phyloP scores from a whole-genome alignment of 2,329 filamentous ascomycete genomes.

The Xylariaceae sp. region DNA sequence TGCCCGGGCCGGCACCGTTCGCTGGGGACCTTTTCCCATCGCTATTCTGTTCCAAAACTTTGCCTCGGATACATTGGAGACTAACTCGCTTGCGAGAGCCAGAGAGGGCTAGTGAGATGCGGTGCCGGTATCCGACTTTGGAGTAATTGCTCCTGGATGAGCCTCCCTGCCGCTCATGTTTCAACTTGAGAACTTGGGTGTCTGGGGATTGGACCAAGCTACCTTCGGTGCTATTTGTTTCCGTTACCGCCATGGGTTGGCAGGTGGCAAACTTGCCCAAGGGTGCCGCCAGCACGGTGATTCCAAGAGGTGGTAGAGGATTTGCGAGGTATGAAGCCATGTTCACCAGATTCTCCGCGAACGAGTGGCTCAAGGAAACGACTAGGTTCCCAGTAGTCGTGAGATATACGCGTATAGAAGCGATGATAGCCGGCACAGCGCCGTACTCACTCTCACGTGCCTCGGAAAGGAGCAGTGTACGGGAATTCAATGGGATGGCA shows the following conservation, averaged over 20 bases:
- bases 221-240: conserved; percentile 26
- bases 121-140: conserved; percentile 42
- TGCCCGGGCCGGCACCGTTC: conserved; percentile 28
- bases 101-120: conserved; percentile 35
- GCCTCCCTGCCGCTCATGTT: conserved; percentile 32
- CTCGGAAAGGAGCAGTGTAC: conserved; percentile 40
- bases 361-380: conserved; percentile 39
- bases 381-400: conserved; percentile 49
- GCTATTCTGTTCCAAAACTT: conserved; percentile 31
- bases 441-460: conserved; percentile 23
- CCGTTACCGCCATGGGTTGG: conserved; percentile 28
- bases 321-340: conserved; percentile 36
- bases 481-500: conserved; percentile 46
- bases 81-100: conserved; percentile 40
- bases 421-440: conserved; percentile 30
- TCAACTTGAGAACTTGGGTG: conserved; percentile 38
- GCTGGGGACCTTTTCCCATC: conserved; percentile 35
- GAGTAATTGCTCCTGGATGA: conserved; percentile 45
- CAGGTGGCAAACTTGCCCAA: conserved; percentile 42
- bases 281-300: conserved; percentile 46
- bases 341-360: conserved; percentile 39
- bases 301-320: conserved; percentile 32
- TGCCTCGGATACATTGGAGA: conserved; percentile 40
- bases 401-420: conserved; percentile 45
- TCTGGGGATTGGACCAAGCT: conserved; percentile 44